Evolutionary conservation across 108 stramenopile species (phyloP).

Genomic region (Parietichytrium sp.): DNA sequence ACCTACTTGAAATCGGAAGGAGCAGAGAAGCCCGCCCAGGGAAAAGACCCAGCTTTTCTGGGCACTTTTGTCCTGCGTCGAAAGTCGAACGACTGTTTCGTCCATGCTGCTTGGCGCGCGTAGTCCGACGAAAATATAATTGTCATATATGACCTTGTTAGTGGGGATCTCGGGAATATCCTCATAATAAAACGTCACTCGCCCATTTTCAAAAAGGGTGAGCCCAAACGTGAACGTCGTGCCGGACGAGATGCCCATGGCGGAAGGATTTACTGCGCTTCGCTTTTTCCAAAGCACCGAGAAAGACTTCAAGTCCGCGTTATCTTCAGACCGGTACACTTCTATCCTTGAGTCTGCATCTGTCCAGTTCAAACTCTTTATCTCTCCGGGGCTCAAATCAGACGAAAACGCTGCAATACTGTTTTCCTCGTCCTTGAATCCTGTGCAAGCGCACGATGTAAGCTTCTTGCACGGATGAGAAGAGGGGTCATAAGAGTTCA

Average conservation of each 20-base stretch:
- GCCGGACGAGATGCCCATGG: no score
- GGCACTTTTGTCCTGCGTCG: background rate
- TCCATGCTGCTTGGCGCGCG: background rate
- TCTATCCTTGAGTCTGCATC: no score
- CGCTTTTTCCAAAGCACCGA: conserved; percentile 13
- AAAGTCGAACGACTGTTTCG: background rate
- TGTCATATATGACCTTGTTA: background rate
- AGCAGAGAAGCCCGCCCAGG: background rate
- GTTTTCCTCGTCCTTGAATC: background rate
- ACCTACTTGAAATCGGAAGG: background rate
- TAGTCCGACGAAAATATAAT: background rate
- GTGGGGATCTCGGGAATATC: background rate
- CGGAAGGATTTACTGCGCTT: background rate
- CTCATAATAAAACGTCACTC: background rate
- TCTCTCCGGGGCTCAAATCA: conserved; percentile 3
- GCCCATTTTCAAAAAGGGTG: background rate
- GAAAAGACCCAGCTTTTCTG: background rate
- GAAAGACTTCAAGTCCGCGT: background rate
- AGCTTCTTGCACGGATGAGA: background rate
- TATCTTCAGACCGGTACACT: background rate
- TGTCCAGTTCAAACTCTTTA: background rate
- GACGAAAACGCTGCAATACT: background rate
- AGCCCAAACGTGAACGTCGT: background rate
- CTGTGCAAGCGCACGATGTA: background rate
- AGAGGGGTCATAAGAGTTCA: background rate